Evolutionary conservation across 225 moss, liverwort and hornwort genomes (phyloP).

Genomic region (Pseudoscleropodium purum): DNA sequence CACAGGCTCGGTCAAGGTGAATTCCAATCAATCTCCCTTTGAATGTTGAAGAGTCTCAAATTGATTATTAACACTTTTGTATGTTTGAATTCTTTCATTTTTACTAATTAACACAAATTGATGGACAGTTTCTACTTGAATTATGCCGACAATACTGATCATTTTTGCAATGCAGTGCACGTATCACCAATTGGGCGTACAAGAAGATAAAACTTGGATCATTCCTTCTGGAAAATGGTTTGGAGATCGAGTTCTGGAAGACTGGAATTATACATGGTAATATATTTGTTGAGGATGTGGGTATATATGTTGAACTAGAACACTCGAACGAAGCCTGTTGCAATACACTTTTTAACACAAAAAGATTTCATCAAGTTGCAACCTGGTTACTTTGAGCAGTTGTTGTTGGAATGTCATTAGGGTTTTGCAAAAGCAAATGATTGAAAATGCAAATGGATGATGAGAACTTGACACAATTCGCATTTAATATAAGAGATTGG

Average conservation of each 20-base stretch:
- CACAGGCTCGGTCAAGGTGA: constrained; percentile 61
- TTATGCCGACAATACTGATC: no score
- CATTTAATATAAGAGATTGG: background rate
- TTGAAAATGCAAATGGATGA: background rate
- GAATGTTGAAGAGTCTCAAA: no score
- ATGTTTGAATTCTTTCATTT: background rate
- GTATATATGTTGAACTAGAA: background rate
- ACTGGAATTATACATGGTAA: constrained; percentile 17
- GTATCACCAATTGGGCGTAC: constrained; percentile 16
- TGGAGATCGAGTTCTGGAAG: constrained; percentile 29
- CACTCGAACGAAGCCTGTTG: background rate
- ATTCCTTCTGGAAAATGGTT: constrained; percentile 35
- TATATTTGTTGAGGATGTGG: background rate
- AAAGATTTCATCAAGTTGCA: background rate
- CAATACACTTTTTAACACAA: background rate
- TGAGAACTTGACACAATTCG: background rate
- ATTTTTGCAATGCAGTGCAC: constrained; percentile 5
- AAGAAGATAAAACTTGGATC: constrained; percentile 26
- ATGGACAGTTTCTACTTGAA: background rate
- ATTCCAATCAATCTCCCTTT: background rate
- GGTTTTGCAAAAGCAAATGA: no score
- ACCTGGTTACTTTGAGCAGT: background rate
- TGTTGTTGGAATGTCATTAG: no score
- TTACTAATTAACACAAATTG: no score
- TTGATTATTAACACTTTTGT: background rate